Evolutionary conservation across 2,329 filamentous ascomycete species (phyloP), one percentile per base, ranked within the genome.

Genomic region (Apiospora pterosperma): DNA sequence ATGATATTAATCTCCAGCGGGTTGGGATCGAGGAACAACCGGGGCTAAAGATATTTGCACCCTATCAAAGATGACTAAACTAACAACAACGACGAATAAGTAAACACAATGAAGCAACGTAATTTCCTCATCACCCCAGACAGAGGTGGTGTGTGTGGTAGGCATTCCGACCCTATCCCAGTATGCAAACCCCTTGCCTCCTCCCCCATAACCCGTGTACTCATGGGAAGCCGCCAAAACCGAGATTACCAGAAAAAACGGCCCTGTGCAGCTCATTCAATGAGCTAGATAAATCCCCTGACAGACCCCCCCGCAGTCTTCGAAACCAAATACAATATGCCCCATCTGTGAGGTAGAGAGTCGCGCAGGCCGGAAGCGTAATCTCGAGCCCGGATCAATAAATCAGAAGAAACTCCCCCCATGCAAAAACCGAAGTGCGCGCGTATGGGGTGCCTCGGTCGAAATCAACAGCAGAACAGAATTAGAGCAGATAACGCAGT

Each of bases 351-450:
- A 44, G 41, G 41, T 55, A 38, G 39, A 23, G 48, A 63, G 28
- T 34, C 48, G 28, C 48, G 48, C 28, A 16, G 44, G 28, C 48
- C 48, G 11, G 14, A 19, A 11, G 8, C 48, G 28, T 55, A 28
- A 19, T 55, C 6, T 34, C 23, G 14, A 31, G 59, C 39, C 60
- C 23, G 2, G 28, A 34, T 12, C 39, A 16, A 36, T 21, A 48
- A 42, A 42, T 41, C 25, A 34, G 41, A 62, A 62, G 60, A 61
- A 61, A 73, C 71, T 73, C 71, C 71, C 67, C 68, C 70, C 67
- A 73, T 73, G 71, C 71, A 71, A 64, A 55, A 28, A 25, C 67
- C 64, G 64, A 66, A 65, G 65, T 68, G 64, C 65, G 60, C 66
- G 61, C 19, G 48, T 55, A 55, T 55, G 62, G 63, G 64, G 65